Base-by-base conservation (phyloP, 2,329 filamentous ascomycete genomes). In the Esteya vermicola region DNA sequence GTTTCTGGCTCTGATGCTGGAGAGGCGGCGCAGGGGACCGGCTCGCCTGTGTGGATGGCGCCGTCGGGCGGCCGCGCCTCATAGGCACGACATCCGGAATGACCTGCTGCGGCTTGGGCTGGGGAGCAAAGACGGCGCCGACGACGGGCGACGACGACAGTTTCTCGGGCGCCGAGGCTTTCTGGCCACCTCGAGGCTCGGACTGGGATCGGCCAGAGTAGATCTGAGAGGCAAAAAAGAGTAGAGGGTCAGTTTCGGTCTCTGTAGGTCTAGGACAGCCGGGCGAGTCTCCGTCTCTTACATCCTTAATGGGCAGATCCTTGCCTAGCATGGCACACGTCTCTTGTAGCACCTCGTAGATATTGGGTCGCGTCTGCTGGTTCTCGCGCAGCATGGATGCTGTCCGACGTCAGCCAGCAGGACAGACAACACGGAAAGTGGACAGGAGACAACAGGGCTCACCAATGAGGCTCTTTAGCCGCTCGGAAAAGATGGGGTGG, bases 11-110 rank as follows among this genome's bases (percentile, higher is more conserved):
- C 39, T 59, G 54, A 42, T 65, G 64, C n/a, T n/a, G n/a, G n/a
- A n/a, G n/a, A n/a, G n/a, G n/a, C 20, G 61, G 32, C 9, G 50
- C 43, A 41, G 51, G 38, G 22, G 45, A 21, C 55, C 20, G 26
- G 52, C 18, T 62, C 61, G 9, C 5, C 19, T 38, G 36, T 10
- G 60, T 56, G n/a, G n/a, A n/a, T 14, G 63, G 53, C 6, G 57
- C 58, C 20, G 67, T 60, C 16, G 86, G 82, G 45, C 85, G 70
- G 4, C 91, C 91, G 61, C 91, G 74, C 45, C 91, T 75, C 91
- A 96, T 96, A 1, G 89, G 91, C 28, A 83, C 78, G 45, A 98
- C 85, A 20, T 95, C 85, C 9, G 91, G 91, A 40, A 96, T 78
- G 9, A 70, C 65, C 49, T 81, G 75, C 40, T 81, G 74, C 48